These are phyloP conservation scores for Annulohypoxylon bovei DNA, from an alignment of 495 filamentous ascomycete species.

Conservation along the genomic window DNA sequence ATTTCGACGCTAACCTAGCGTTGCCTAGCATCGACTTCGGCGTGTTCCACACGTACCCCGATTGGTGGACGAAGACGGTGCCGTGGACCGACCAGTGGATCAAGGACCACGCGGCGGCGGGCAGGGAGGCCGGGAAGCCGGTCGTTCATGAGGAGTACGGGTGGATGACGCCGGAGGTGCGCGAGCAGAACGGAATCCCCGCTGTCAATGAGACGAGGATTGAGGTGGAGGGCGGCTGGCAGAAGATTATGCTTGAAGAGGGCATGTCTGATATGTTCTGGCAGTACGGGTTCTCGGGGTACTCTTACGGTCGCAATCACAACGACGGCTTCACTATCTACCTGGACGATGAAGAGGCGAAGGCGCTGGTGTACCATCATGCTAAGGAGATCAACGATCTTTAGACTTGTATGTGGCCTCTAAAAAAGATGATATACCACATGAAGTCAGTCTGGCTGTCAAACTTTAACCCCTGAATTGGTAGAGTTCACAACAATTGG, in stretches of 20 bases:
- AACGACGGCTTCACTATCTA: constrained; percentile 69
- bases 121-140: constrained; percentile 65
- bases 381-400: constrained; percentile 55
- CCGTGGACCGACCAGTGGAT: constrained; percentile 66
- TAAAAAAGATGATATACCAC: too few relatives aligned
- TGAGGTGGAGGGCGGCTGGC: constrained; percentile 66
- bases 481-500: too few relatives aligned
- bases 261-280: constrained; percentile 69
- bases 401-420: too few relatives aligned
- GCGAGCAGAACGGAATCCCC: constrained; percentile 34
- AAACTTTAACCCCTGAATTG: too few relatives aligned
- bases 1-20: constrained; percentile 66
- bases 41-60: constrained; percentile 71
- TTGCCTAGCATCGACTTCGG: constrained; percentile 68
- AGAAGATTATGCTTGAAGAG: constrained; percentile 60
- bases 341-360: constrained; percentile 64
- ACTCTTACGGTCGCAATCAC: constrained; percentile 60
- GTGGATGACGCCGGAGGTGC: constrained; percentile 32
- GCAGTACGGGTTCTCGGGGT: constrained; percentile 67
- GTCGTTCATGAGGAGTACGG: constrained; percentile 69
- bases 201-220: constrained; percentile 6
- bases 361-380: constrained; percentile 67
- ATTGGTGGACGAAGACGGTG: constrained; percentile 48
- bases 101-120: constrained; percentile 64
- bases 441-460: too few relatives aligned